phyloP scores from a whole-genome alignment of 2,329 filamentous ascomycete species.

The Truncatella angustata region DNA sequence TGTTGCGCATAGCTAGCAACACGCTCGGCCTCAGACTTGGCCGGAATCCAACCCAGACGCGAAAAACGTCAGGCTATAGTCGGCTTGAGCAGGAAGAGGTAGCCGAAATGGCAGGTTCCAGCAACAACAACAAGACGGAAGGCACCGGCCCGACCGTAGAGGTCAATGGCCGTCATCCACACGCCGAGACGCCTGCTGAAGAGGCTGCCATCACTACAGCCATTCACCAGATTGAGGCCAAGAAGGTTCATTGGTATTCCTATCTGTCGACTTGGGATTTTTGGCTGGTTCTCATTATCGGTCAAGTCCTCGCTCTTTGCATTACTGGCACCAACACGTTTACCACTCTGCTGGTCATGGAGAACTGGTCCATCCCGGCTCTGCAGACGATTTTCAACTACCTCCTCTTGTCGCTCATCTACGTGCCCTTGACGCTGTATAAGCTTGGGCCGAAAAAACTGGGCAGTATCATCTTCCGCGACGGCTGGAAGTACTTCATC shows the following conservation, averaged over 20 bases:
- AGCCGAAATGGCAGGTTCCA: slow-evolving; percentile 28
- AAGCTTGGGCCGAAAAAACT: slow-evolving; percentile 75
- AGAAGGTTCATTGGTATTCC: slow-evolving; percentile 59
- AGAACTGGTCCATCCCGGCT: slow-evolving; percentile 79
- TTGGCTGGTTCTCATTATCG: slow-evolving; percentile 77
- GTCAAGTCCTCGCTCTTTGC: slow-evolving; percentile 82
- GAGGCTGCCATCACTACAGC: slow-evolving; percentile 45
- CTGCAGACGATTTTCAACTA: slow-evolving; percentile 98
- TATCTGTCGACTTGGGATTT: slow-evolving; percentile 86
- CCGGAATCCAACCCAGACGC: not conserved
- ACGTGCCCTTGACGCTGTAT: slow-evolving; percentile 76
- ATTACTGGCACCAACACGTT: slow-evolving; percentile 94
- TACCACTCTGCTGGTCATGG: slow-evolving; percentile 67
- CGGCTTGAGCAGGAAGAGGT: slow-evolving; percentile 17
- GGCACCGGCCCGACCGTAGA: slow-evolving; percentile 24
- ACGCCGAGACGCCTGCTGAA: slow-evolving; percentile 17
- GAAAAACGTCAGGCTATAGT: slow-evolving; percentile 15
- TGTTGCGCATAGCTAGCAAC: too few species aligned
- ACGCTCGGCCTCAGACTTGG: too few species aligned
- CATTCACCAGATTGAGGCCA: slow-evolving; percentile 53
- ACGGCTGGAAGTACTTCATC: slow-evolving; percentile 94
- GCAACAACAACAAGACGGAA: slow-evolving; percentile 21
- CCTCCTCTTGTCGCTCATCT: slow-evolving; percentile 76
- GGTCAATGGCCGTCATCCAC: slow-evolving; percentile 19
- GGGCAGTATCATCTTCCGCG: slow-evolving; percentile 57